phyloP scores from a whole-genome alignment of 2,329 filamentous ascomycete species.

The Monosporascus sp. region DNA sequence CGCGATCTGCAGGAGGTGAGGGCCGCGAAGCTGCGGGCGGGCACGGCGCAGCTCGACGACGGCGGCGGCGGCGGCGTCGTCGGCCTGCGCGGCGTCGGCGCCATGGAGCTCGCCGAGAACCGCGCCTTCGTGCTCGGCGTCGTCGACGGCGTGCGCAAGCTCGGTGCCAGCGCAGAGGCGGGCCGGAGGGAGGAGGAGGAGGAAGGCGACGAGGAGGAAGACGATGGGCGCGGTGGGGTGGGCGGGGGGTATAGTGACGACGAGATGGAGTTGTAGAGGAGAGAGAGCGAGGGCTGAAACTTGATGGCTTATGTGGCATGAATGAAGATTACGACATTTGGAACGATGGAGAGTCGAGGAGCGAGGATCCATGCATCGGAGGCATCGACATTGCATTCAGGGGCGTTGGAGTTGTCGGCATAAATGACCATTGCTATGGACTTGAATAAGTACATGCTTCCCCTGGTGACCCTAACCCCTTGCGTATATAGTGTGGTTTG shows the following conservation, averaged over 20 bases:
- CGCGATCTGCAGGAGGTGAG: conserved; percentile 82
- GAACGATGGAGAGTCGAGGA: no score
- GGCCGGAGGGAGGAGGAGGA: conserved; percentile 71
- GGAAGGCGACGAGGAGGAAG: conserved; percentile 39
- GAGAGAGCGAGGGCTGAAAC: background rate
- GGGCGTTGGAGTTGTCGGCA: no score
- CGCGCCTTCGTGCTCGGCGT: conserved; percentile 79
- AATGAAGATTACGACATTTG: background rate
- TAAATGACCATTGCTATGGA: no score
- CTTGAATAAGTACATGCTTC: no score
- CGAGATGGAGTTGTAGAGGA: conserved; percentile 30
- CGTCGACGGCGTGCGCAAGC: conserved; percentile 79
- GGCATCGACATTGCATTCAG: no score
- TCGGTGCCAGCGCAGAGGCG: conserved; percentile 76
- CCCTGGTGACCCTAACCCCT: no score
- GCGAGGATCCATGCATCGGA: no score
- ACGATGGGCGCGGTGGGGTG: conserved; percentile 50
- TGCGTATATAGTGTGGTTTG: no score
- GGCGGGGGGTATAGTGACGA: conserved; percentile 60
- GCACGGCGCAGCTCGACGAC: conserved; percentile 64
- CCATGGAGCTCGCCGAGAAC: conserved; percentile 87
- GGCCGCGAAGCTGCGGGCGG: conserved; percentile 79
- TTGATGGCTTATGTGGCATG: background rate
- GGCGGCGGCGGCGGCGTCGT: conserved; percentile 68
- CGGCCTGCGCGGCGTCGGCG: conserved; percentile 69